A percentile compares a stretch with the other conserved stretches of the same genome.
These are phyloP conservation scores for Toxicodendron radicans DNA, from an alignment of 345 rosid genomes.

Conservation along the genomic window DNA sequence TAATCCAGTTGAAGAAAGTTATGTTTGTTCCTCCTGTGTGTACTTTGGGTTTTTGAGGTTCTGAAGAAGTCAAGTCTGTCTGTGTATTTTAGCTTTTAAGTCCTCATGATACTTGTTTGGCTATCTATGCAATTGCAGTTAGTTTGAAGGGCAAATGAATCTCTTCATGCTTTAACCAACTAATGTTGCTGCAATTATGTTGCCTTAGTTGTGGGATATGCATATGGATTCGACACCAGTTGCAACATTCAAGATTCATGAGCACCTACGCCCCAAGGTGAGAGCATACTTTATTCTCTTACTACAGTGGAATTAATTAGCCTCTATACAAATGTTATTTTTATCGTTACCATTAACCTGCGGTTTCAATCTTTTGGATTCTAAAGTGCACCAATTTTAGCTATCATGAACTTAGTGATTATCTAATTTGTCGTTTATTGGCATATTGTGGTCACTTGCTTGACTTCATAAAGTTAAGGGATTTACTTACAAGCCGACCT, in stretches of 20 bases:
- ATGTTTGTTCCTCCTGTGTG: constrained; percentile 2
- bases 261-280: constrained; percentile 60
- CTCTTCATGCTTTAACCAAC: constrained; percentile 6
- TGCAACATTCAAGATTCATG: constrained; percentile 53
- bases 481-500: constrained; percentile 21
- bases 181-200: constrained; percentile 21
- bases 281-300: background rate
- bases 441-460: constrained; percentile 4
- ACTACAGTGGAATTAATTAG: background rate
- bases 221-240: constrained; percentile 58
- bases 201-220: constrained; percentile 59
- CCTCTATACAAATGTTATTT: background rate
- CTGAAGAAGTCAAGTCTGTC: background rate
- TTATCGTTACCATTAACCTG: background rate
- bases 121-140: background rate
- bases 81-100: constrained; percentile 7
- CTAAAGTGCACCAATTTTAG: background rate
- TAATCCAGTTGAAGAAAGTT: background rate
- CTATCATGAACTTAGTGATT: background rate
- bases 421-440: background rate
- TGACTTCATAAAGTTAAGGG: background rate
- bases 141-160: constrained; percentile 9
- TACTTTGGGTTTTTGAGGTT: background rate
- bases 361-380: background rate
- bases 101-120: background rate